Percentiles rank a stretch among this genome's conserved stretches.
Evolutionary conservation across 1,284 basidiomycete genomes (phyloP).

Genomic region (Malassezia globosa): DNA sequence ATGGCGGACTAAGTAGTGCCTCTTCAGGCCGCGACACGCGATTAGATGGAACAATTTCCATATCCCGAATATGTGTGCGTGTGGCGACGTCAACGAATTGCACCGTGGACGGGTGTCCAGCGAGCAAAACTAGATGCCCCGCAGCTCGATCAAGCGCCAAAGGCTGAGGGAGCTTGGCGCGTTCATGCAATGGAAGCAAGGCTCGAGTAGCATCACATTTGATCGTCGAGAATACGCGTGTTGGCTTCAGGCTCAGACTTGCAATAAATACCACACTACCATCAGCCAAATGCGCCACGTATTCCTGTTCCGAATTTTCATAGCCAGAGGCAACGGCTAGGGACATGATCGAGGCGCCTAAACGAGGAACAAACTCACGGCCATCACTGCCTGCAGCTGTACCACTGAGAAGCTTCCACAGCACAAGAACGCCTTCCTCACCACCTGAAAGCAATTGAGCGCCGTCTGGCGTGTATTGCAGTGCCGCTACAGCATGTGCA

Average conservation of each 20-base stretch:
- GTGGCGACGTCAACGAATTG: slow-evolving; percentile 73
- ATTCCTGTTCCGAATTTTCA: slow-evolving; percentile 61
- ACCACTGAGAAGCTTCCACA: slow-evolving; percentile 61
- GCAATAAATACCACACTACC: slow-evolving; percentile 70
- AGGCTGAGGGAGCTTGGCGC: slow-evolving; percentile 16
- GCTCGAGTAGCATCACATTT: slow-evolving; percentile 52
- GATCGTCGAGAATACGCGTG: slow-evolving; percentile 65
- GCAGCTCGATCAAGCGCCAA: slow-evolving; percentile 35
- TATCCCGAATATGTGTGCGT: slow-evolving; percentile 65
- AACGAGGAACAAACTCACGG: slow-evolving; percentile 66
- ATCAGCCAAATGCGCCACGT: slow-evolving; percentile 70
- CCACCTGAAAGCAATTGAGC: slow-evolving; percentile 88
- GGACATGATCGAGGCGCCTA: slow-evolving; percentile 67
- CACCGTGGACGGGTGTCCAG: slow-evolving; percentile 85
- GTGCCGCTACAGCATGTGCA: slow-evolving; percentile 78
- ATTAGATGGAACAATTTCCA: slow-evolving; percentile 88
- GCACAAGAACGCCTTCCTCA: slow-evolving; percentile 85
- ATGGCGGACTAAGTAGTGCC: slow-evolving; percentile 62
- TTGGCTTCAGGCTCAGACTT: slow-evolving; percentile 60
- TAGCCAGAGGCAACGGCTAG: slow-evolving; percentile 55
- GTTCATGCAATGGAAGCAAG: slow-evolving; percentile 10
- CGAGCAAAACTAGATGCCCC: slow-evolving; percentile 59
- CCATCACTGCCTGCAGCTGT: slow-evolving; percentile 20
- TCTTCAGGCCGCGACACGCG: slow-evolving; percentile 74
- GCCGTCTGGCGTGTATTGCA: slow-evolving; percentile 80